phyloP scores from a whole-genome alignment of 169 alveolate species.

The Plasmodium berghei region DNA sequence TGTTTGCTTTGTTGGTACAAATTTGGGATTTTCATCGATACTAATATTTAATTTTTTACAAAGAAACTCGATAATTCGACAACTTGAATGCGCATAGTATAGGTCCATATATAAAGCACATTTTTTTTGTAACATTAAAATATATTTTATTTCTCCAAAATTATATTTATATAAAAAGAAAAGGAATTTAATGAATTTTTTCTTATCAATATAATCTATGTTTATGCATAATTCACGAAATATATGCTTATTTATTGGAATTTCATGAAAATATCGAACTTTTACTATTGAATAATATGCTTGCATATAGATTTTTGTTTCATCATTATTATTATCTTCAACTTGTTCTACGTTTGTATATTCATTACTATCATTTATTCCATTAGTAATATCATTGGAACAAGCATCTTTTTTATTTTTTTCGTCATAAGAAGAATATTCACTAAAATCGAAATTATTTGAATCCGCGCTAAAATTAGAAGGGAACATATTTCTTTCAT shows the following conservation, averaged over 20 bases:
- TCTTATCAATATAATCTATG: slow-evolving; percentile 42
- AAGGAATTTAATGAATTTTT: slow-evolving; percentile 19
- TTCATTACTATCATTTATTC: neutral
- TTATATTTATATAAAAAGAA: slow-evolving; percentile 60
- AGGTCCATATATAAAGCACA: slow-evolving; percentile 52
- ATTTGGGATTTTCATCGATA: slow-evolving; percentile 27
- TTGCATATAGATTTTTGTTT: slow-evolving; percentile 12
- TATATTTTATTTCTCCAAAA: slow-evolving; percentile 49
- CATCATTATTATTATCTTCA: slow-evolving; percentile 8
- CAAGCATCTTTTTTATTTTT: neutral
- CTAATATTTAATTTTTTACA: slow-evolving; percentile 63
- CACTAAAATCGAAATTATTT: neutral
- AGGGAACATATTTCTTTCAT: too few relatives aligned
- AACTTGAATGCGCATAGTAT: slow-evolving; percentile 60
- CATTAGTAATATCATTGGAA: neutral
- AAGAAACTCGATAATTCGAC: slow-evolving; percentile 47
- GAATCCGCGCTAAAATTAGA: neutral
- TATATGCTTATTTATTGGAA: slow-evolving; percentile 66
- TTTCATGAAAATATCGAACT: slow-evolving; percentile 68
- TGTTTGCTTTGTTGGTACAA: slow-evolving; percentile 44
- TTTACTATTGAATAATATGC: slow-evolving; percentile 30
- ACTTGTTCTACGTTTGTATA: neutral
- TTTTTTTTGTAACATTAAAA: slow-evolving; percentile 61
- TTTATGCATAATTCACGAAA: slow-evolving; percentile 71
- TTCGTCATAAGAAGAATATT: neutral